Percentiles rank a stretch among this genome's conserved stretches.
Evolutionary conservation across 2,329 filamentous ascomycete species (phyloP).

Genomic region (Teratosphaeriaceae sp.): DNA sequence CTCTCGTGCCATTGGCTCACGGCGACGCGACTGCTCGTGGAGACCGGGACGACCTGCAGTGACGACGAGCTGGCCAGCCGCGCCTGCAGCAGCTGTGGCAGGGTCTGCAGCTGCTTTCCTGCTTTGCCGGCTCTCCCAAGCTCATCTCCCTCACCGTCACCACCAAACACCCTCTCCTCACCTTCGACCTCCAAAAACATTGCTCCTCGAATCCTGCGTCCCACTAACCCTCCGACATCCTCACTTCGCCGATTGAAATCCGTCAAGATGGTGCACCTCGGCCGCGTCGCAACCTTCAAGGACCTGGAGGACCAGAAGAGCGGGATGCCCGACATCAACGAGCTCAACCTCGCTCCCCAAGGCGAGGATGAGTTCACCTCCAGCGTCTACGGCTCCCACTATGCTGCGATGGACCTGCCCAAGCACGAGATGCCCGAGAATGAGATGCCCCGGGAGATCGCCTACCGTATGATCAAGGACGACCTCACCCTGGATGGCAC

Average conservation of each 20-base stretch:
- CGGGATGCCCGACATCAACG: slow-evolving; percentile 40
- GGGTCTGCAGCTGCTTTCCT: not conserved
- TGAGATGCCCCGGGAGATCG: slow-evolving; percentile 86
- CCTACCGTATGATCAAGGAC: slow-evolving; percentile 96
- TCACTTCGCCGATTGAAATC: slow-evolving; percentile 1
- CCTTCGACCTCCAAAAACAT: no score
- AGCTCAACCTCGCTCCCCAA: slow-evolving; percentile 39
- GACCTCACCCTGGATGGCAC: slow-evolving; percentile 88
- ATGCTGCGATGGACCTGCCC: slow-evolving; percentile 74
- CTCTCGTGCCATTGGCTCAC: not conserved
- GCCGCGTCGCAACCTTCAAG: slow-evolving; percentile 25
- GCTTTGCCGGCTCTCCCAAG: not conserved
- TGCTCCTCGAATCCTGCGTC: not conserved
- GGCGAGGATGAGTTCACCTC: slow-evolving; percentile 57
- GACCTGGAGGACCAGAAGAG: slow-evolving; percentile 25
- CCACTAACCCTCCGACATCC: not conserved
- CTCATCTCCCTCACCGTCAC: not conserved
- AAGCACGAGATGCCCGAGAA: slow-evolving; percentile 77
- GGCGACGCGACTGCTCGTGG: not conserved
- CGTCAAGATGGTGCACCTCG: slow-evolving; percentile 31
- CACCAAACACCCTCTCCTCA: not conserved
- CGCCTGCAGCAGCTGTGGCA: not conserved
- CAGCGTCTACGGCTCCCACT: slow-evolving; percentile 82
- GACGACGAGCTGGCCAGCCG: not conserved
- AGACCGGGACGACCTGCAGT: not conserved